Evolutionary conservation across 306 rosid species (phyloP).

Genomic region (Echinosophora koreensis): DNA sequence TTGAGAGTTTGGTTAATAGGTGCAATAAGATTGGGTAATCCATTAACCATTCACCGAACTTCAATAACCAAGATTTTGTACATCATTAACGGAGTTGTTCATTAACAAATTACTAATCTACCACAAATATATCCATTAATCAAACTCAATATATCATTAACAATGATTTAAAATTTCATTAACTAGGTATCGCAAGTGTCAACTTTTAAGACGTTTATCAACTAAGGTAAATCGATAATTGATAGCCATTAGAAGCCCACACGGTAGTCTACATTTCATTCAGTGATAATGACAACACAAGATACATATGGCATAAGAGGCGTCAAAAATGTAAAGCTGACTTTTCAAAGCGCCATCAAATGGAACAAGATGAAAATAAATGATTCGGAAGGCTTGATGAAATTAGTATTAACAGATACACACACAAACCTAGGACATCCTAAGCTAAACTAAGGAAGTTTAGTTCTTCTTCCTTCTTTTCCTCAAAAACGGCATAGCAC

Average conservation of each 20-base stretch:
- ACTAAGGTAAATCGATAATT: background rate
- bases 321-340: background rate
- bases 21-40: too few species aligned
- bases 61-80: too few species aligned
- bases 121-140: too few species aligned
- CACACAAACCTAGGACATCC: background rate
- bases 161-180: too few species aligned
- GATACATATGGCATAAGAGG: background rate
- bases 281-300: background rate
- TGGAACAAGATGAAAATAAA: background rate
- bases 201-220: too few species aligned
- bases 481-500: slow-evolving; percentile 80
- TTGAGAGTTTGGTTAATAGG: too few species aligned
- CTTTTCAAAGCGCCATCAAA: background rate
- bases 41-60: too few species aligned
- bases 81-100: too few species aligned
- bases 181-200: too few species aligned
- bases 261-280: background rate
- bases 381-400: background rate
- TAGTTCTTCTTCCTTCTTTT: slow-evolving; percentile 69
- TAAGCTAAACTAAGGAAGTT: background rate
- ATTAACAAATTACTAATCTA: too few species aligned
- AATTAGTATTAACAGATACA: background rate
- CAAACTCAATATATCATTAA: too few species aligned
- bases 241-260: background rate